Percentiles rank a stretch among this genome's conserved stretches.
Evolutionary conservation across 495 filamentous ascomycete species (phyloP).

Genomic region (Neurospora sp.): DNA sequence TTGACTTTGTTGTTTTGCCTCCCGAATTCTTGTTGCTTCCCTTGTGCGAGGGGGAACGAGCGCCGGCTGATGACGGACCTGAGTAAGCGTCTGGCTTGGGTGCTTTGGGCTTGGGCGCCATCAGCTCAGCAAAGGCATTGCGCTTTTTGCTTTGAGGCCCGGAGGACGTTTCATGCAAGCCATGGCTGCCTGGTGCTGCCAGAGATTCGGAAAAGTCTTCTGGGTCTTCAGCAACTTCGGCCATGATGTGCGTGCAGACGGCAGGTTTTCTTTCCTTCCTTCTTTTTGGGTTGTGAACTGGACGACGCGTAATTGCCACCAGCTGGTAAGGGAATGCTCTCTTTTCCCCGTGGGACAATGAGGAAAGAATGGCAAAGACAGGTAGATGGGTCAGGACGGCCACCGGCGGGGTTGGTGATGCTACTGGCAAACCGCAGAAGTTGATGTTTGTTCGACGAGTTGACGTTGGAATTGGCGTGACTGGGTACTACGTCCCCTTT

Average conservation of each 20-base stretch:
- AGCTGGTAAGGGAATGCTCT: not conserved
- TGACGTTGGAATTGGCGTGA: not conserved
- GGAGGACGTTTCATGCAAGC: not conserved
- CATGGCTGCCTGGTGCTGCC: conserved; percentile 10
- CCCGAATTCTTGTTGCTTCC: conserved; percentile 9
- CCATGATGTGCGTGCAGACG: conserved; percentile 4
- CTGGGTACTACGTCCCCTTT: not conserved
- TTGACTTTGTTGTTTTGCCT: conserved; percentile 25
- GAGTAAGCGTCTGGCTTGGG: conserved; percentile 11
- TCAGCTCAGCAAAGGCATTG: conserved; percentile 51
- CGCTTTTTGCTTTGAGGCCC: conserved; percentile 6
- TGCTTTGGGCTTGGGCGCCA: conserved; percentile 47
- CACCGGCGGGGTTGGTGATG: not conserved
- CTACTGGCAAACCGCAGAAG: not conserved
- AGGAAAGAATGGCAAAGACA: not conserved
- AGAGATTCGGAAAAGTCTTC: not conserved
- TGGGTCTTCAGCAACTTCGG: conserved; percentile 11
- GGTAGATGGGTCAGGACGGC: not conserved
- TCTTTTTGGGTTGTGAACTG: not conserved
- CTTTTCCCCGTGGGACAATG: not conserved
- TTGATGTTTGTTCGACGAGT: not conserved
- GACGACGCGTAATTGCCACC: not conserved
- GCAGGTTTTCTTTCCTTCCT: not conserved
- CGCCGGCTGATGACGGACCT: not conserved
- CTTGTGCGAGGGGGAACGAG: conserved; percentile 9